Conservation (phyloP, 441 rosid genomes). For the Omphalea diandra region DNA sequence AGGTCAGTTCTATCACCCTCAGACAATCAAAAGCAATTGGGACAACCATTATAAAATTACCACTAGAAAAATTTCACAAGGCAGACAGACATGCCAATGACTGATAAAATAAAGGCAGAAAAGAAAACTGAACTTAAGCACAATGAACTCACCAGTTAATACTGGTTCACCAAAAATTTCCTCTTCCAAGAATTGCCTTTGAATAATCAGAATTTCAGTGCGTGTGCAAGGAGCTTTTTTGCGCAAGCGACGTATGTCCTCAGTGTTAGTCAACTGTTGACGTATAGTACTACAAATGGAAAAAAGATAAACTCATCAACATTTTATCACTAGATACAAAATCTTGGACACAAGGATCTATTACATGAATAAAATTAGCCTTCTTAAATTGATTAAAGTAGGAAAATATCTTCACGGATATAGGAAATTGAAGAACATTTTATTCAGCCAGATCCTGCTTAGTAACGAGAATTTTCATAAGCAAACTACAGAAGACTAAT, state of each 20-base stretch:
- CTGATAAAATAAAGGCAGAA: not conserved
- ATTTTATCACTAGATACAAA: slow-evolving; percentile 5
- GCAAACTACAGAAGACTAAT: not conserved
- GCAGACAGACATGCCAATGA: not conserved
- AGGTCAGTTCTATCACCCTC: not conserved
- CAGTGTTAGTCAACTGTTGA: slow-evolving; percentile 81
- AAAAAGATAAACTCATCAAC: slow-evolving; percentile 31
- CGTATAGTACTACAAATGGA: slow-evolving; percentile 71
- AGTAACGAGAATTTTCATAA: not conserved
- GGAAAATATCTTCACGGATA: slow-evolving; percentile 1
- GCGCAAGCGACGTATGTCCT: slow-evolving; percentile 87
- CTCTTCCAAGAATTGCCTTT: slow-evolving; percentile 74
- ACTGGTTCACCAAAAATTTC: slow-evolving; percentile 64
- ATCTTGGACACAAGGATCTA: not conserved
- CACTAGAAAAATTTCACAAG: not conserved
- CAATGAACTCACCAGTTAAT: slow-evolving; percentile 65
- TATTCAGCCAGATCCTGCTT: not conserved
- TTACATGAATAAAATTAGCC: not conserved
- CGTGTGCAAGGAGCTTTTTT: slow-evolving; percentile 98
- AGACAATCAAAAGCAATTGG: not conserved
- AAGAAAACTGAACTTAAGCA: slow-evolving; percentile 10
- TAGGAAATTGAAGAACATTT: not conserved
- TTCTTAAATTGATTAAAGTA: not conserved
- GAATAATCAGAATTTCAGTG: slow-evolving; percentile 80
- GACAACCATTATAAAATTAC: not conserved